phyloP scores from a whole-genome alignment of 2,329 filamentous ascomycete genomes.

The Colletotrichum sp. region DNA sequence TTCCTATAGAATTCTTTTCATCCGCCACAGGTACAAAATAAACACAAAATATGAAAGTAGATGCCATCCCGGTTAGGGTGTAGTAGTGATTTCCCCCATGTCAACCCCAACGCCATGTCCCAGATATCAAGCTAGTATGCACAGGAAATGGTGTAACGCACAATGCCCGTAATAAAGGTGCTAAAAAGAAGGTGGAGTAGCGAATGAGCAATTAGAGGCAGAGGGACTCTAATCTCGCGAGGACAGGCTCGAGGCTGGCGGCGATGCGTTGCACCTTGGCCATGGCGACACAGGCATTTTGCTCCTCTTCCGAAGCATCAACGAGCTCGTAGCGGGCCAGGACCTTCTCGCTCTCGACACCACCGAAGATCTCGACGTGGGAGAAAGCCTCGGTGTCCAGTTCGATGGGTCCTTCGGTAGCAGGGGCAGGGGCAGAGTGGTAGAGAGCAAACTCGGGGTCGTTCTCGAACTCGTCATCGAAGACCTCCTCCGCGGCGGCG shows the following conservation, averaged over 20 bases:
- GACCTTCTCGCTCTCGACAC: conserved; percentile 68
- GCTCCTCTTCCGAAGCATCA: conserved; percentile 58
- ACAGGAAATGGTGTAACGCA: conserved; percentile 11
- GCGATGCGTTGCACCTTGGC: conserved; percentile 57
- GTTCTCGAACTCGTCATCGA: conserved; percentile 65
- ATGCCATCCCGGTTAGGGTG: conserved; percentile 17
- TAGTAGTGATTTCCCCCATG: conserved; percentile 1
- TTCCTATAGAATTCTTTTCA: conserved; percentile 18
- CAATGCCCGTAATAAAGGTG: neutral
- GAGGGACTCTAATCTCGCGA: conserved; percentile 38
- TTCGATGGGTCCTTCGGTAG: conserved; percentile 36
- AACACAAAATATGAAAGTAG: neutral
- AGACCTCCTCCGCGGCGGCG: conserved; percentile 28
- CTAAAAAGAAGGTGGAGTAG: neutral
- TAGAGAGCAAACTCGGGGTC: conserved; percentile 68
- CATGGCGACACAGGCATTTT: conserved; percentile 47
- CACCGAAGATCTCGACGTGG: conserved; percentile 52
- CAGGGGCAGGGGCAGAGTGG: conserved; percentile 43
- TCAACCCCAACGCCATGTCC: conserved; percentile 14
- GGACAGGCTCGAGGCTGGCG: conserved; percentile 39
- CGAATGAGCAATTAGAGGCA: neutral
- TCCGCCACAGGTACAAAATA: neutral
- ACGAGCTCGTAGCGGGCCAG: conserved; percentile 69
- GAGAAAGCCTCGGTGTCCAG: conserved; percentile 48
- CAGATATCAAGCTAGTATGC: conserved; percentile 22